phyloP scores from a whole-genome alignment of 1,284 basidiomycete genomes.

The Gomphus bonarii region DNA sequence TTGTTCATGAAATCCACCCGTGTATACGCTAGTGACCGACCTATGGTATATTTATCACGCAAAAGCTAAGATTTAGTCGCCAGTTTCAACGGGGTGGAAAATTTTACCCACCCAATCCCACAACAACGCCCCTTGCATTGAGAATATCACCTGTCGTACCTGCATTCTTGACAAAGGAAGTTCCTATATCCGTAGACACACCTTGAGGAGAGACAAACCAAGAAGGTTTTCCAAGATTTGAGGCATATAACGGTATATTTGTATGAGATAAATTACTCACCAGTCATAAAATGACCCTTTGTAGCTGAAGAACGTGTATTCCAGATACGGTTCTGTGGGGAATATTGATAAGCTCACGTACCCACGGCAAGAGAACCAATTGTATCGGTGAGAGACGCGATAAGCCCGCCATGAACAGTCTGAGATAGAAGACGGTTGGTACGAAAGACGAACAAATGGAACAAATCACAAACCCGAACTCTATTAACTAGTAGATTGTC shows the following conservation, averaged over 20 bases:
- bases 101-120: slow-evolving; percentile 45
- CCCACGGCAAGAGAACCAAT: slow-evolving; percentile 70
- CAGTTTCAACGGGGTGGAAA: background rate
- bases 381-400: slow-evolving; percentile 79
- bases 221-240: background rate
- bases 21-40: slow-evolving; percentile 78
- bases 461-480: slow-evolving; percentile 45
- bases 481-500: slow-evolving; percentile 43
- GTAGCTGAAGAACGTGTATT: slow-evolving; percentile 32
- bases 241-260: background rate
- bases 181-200: slow-evolving; percentile 80
- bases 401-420: slow-evolving; percentile 76
- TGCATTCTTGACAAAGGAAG: slow-evolving; percentile 69
- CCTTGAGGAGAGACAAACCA: slow-evolving; percentile 19
- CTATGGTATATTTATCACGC: slow-evolving; percentile 25
- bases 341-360: background rate
- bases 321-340: background rate
- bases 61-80: background rate
- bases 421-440: slow-evolving; percentile 15
- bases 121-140: slow-evolving; percentile 49
- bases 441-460: background rate
- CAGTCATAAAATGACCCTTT: slow-evolving; percentile 77
- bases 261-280: background rate
- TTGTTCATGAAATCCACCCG: slow-evolving; percentile 68
- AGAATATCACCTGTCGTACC: slow-evolving; percentile 57